Evolutionary conservation across 495 filamentous ascomycete genomes (phyloP), one percentile per base, ranked within the genome.

Genomic region (Cryomyces minteri): DNA sequence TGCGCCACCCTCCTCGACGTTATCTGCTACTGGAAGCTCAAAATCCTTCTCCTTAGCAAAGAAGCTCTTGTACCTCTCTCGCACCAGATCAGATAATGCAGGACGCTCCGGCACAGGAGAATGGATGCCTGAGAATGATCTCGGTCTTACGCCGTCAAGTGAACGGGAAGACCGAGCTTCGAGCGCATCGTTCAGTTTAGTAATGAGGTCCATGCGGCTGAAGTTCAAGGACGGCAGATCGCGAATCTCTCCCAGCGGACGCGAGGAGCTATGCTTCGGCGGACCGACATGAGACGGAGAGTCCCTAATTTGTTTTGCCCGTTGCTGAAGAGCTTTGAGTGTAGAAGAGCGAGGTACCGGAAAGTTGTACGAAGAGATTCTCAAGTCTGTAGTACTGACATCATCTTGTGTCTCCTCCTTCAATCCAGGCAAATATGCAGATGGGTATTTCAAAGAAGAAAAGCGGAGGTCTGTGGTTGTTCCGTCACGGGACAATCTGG

Each of bases 331-430:
- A 41, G 14, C 37, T 39, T 48, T 9, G 47, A 44, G 10, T 9
- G 37, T n/a, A n/a, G 25, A 29, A 5, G 5, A 41, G 14, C 38
- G 39, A n/a, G 28, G 53, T 5, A 54, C 39, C 6, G 51, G 55
- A 40, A 58, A 56, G 31, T 48, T 48, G 43, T 57, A 58, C 36
- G 43, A 51, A 25, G 47, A 49, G 25, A 47, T 46, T 41, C 50
- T 52, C 25, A 53, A 34, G 39, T 47, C 55, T 18, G 48, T 54
- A 25, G 55, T 57, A 46, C 60, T 63, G 41, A 55, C 56, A 41
- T 61, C 58, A 33, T 63, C 60, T 31, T 60, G 51, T 6, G 57
- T 58, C 48, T 63, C 60, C 41, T 63, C 60, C 38, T 61, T 63
- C 41, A 63, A 50, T 32, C 56, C 57, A 18, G 60, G 53, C 12